A percentile compares a stretch with the other conserved stretches of the same genome.
phyloP scores from a whole-genome alignment of 768 basidiomycete species.

The Pilatotrama ljubarskyi region DNA sequence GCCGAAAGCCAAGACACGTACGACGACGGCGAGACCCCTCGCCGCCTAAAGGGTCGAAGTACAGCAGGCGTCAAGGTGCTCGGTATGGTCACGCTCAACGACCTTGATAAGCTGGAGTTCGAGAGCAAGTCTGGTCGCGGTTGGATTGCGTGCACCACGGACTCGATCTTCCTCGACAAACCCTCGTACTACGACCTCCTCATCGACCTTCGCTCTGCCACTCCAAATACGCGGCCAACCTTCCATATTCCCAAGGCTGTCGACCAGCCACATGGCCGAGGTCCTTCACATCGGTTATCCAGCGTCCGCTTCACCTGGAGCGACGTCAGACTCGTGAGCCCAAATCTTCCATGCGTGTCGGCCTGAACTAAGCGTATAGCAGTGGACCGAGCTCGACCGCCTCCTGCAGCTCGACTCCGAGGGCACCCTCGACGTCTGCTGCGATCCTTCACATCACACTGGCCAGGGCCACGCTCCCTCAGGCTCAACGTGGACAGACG shows the following conservation, averaged over 20 bases:
- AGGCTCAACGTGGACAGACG: conserved; percentile 63
- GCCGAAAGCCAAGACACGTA: conserved; percentile 2
- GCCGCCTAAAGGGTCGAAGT: conserved; percentile 39
- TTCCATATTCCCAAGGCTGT: conserved; percentile 61
- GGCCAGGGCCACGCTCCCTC: conserved; percentile 19
- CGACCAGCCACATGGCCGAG: conserved; percentile 36
- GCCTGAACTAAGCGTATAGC: background rate
- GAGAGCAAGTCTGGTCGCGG: conserved; percentile 64
- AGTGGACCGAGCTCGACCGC: conserved; percentile 82
- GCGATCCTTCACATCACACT: conserved; percentile 21
- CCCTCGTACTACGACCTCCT: conserved; percentile 78
- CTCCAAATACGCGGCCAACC: conserved; percentile 62
- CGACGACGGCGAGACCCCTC: conserved; percentile 12
- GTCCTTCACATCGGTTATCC: conserved; percentile 56
- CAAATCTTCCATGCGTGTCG: background rate
- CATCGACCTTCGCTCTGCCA: conserved; percentile 74
- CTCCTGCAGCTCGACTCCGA: conserved; percentile 56
- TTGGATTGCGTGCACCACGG: conserved; percentile 87
- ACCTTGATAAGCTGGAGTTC: conserved; percentile 59
- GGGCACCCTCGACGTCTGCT: conserved; percentile 25
- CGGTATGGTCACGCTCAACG: conserved; percentile 78
- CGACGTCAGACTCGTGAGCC: conserved; percentile 68
- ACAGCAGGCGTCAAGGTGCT: conserved; percentile 64
- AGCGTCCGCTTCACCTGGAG: conserved; percentile 80
- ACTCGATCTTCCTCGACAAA: conserved; percentile 82